Percentiles rank a stretch among this genome's conserved stretches.
Conservation (phyloP, 331 rosid genomes). For the Pyrus hybrid region DNA sequence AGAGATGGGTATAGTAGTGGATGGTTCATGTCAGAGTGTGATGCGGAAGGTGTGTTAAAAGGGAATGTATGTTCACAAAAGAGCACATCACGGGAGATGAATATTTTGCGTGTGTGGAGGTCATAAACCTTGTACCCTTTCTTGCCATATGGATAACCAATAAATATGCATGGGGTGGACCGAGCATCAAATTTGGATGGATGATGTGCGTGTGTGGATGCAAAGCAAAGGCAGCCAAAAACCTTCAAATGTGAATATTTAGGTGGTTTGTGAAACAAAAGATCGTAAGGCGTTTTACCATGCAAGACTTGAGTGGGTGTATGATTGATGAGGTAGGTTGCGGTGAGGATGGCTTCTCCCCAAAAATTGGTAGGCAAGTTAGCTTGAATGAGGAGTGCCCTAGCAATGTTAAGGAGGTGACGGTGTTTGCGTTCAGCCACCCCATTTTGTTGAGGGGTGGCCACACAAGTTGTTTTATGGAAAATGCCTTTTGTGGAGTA, state of each 20-base stretch:
- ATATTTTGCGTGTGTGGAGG: too few species aligned
- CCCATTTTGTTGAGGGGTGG: neutral
- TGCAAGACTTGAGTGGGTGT: neutral
- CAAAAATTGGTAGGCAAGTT: neutral
- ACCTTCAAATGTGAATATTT: neutral
- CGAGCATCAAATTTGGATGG: too few species aligned
- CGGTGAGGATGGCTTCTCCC: neutral
- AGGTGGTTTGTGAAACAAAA: neutral
- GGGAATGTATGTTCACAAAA: neutral
- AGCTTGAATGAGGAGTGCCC: neutral
- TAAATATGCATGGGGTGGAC: too few species aligned
- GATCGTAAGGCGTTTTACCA: neutral
- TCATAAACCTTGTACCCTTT: too few species aligned
- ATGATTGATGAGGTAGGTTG: too few species aligned
- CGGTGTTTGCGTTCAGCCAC: neutral
- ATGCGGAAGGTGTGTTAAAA: rapidly evolving
- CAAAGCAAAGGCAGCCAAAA: too few species aligned
- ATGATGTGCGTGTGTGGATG: too few species aligned
- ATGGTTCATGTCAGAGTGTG: neutral
- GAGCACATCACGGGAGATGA: too few species aligned
- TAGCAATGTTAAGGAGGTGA: too few species aligned
- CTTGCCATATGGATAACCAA: too few species aligned
- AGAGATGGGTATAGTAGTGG: rapidly evolving
- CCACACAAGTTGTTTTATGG: neutral
- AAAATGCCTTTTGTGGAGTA: neutral